Percentiles rank a stretch among this genome's conserved stretches.
Evolutionary conservation across 2,329 filamentous ascomycete genomes (phyloP).

Genomic region (Neofusicoccum sp.): DNA sequence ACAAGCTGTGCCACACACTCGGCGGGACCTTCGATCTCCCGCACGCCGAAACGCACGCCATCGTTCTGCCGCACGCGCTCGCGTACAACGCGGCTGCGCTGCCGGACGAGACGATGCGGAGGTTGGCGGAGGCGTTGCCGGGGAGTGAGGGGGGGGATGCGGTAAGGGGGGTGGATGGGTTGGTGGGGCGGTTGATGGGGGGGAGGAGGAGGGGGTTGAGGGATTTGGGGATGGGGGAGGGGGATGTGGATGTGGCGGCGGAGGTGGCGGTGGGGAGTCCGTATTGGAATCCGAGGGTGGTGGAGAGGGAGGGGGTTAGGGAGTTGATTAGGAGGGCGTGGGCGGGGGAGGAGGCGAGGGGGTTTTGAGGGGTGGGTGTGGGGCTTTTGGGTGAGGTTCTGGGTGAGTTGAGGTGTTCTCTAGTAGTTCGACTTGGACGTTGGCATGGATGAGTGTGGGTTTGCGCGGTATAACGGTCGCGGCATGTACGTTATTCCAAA

Average conservation of each 20-base stretch:
- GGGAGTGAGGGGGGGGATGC: conserved; percentile 59
- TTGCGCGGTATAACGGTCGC: not conserved
- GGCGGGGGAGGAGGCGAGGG: conserved; percentile 60
- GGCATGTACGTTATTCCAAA: no score
- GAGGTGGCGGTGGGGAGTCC: conserved; percentile 61
- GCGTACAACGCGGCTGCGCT: conserved; percentile 63
- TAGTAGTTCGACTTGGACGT: not conserved
- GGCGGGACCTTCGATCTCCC: conserved; percentile 66
- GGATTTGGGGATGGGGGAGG: conserved; percentile 57
- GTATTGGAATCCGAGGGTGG: conserved; percentile 61
- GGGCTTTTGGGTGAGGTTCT: not conserved
- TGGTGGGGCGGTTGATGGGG: conserved; percentile 49
- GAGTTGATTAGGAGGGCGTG: conserved; percentile 63
- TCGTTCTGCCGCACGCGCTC: conserved; percentile 64
- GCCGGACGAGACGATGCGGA: conserved; percentile 52
- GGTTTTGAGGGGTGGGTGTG: conserved; percentile 43
- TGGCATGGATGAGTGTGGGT: not conserved
- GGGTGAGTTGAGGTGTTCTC: not conserved
- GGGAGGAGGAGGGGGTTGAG: conserved; percentile 53
- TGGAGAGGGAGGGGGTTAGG: conserved; percentile 56
- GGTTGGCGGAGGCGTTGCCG: conserved; percentile 57
- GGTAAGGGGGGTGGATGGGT: not conserved
- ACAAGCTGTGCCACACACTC: conserved; percentile 68
- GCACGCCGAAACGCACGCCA: conserved; percentile 67
- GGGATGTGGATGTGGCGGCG: conserved; percentile 61